Evolutionary conservation across 2,329 filamentous ascomycete genomes (phyloP).

Genomic region (Colletotrichum sp.): DNA sequence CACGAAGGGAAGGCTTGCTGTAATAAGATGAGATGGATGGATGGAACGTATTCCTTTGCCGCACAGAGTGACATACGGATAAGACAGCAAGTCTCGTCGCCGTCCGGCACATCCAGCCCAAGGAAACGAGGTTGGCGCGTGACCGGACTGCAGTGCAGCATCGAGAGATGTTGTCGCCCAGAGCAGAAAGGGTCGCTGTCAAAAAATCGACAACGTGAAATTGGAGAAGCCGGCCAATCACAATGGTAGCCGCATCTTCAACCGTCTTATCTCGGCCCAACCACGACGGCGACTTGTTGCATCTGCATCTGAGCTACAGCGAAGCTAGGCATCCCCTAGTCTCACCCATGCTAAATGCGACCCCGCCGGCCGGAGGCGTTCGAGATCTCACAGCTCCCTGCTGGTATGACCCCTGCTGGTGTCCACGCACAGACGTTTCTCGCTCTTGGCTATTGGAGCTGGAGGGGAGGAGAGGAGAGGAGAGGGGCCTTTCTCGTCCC

Average conservation of each 20-base stretch:
- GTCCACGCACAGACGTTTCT: constrained; percentile 13
- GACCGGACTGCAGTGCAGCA: not conserved
- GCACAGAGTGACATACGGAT: not conserved
- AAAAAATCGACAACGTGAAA: constrained; percentile 45
- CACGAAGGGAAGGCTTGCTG: not conserved
- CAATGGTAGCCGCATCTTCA: constrained; percentile 19
- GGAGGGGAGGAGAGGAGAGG: not conserved
- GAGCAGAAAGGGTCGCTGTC: constrained; percentile 13
- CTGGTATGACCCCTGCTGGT: not conserved
- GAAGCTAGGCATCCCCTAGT: constrained; percentile 9
- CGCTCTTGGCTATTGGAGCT: constrained; percentile 9
- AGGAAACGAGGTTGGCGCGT: not conserved
- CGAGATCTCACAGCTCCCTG: constrained; percentile 18
- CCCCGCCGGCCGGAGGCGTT: constrained; percentile 14
- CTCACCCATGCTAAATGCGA: constrained; percentile 10
- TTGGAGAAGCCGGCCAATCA: constrained; percentile 42
- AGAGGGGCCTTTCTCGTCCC: not conserved
- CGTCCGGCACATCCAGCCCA: not conserved
- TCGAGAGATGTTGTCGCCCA: not conserved
- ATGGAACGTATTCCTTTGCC: not conserved
- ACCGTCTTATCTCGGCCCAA: constrained; percentile 49
- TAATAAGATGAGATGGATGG: not conserved
- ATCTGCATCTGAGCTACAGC: constrained; percentile 13
- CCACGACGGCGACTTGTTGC: constrained; percentile 28
- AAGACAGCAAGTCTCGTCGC: not conserved